phyloP scores from a whole-genome alignment of 805 yeast species.

The Wickerhamomyces queroliae region DNA sequence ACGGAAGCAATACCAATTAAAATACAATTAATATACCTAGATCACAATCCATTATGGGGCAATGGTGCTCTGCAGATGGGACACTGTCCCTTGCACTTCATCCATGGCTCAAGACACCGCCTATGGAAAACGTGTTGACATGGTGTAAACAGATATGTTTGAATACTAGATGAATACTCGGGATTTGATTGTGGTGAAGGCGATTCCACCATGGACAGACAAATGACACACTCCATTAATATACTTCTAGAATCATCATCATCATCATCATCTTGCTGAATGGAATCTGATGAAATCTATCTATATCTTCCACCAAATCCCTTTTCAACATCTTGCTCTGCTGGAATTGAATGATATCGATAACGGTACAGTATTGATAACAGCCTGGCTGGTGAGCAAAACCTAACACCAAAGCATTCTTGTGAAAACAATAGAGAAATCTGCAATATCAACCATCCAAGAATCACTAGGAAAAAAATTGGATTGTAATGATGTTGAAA shows the following conservation, averaged over 20 bases:
- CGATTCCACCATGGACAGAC: slow-evolving; percentile 74
- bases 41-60: too few species aligned
- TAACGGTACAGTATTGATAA: slow-evolving; percentile 83
- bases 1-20: too few species aligned
- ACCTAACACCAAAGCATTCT: slow-evolving; percentile 68
- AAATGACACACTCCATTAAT: slow-evolving; percentile 87
- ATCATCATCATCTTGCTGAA: slow-evolving; percentile 26
- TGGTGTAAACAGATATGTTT: slow-evolving; percentile 79
- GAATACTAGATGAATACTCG: slow-evolving; percentile 17
- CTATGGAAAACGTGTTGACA: slow-evolving; percentile 88
- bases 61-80: slow-evolving; percentile 85
- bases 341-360: slow-evolving; percentile 70
- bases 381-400: slow-evolving; percentile 69
- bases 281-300: slow-evolving; percentile 23
- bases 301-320: slow-evolving; percentile 51
- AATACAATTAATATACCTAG: too few species aligned
- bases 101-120: slow-evolving; percentile 87
- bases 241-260: slow-evolving; percentile 42
- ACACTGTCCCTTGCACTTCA: slow-evolving; percentile 87
- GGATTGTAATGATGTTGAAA: slow-evolving; percentile 65
- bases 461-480: slow-evolving; percentile 37
- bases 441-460: slow-evolving; percentile 60
- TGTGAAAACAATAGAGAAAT: slow-evolving; percentile 54
- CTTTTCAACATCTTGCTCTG: slow-evolving; percentile 52
- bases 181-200: slow-evolving; percentile 32